A percentile compares a stretch with the other conserved stretches of the same genome.
Conservation (phyloP, 805 yeast genomes). For the Candida loeiensis region DNA sequence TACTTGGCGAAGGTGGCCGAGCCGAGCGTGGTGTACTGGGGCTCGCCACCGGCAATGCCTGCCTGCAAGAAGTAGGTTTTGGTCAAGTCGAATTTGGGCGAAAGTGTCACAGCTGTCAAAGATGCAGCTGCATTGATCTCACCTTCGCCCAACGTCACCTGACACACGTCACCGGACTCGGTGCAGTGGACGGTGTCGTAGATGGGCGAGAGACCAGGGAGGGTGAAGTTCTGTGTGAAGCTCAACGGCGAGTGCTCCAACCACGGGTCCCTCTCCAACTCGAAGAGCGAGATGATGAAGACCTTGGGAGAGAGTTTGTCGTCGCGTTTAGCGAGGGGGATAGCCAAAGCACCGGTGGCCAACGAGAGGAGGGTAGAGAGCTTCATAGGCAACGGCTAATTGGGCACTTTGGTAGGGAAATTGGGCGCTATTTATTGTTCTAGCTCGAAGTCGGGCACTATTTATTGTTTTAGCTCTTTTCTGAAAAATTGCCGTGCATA, state of each 20-base stretch:
- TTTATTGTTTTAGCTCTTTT: not conserved
- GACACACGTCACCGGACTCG: conserved; percentile 51
- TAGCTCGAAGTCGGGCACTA: too few relatives aligned
- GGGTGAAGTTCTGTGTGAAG: conserved; percentile 50
- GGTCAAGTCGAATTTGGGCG: conserved; percentile 53
- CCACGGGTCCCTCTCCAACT: conserved; percentile 53
- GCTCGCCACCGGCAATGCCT: conserved; percentile 67
- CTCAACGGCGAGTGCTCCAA: conserved; percentile 36
- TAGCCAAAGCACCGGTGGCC: conserved; percentile 11
- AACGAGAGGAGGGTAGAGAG: conserved; percentile 7
- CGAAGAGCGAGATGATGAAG: conserved; percentile 54
- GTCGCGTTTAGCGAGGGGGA: conserved; percentile 12
- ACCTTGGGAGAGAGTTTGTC: conserved; percentile 41
- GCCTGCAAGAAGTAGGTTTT: conserved; percentile 60
- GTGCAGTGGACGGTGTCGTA: conserved; percentile 58
- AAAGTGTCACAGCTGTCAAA: conserved; percentile 50
- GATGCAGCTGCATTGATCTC: conserved; percentile 65
- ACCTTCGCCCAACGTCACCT: conserved; percentile 66
- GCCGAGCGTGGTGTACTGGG: conserved; percentile 53
- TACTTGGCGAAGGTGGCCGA: conserved; percentile 57
- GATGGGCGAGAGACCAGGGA: conserved; percentile 64
- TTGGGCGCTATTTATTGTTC: not conserved
- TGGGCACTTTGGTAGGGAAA: not conserved
- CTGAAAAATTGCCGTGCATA: not conserved
- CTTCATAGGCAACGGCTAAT: conserved; percentile 3